phyloP scores from a whole-genome alignment of 441 rosid genomes.

The Raphanus hybrid region DNA sequence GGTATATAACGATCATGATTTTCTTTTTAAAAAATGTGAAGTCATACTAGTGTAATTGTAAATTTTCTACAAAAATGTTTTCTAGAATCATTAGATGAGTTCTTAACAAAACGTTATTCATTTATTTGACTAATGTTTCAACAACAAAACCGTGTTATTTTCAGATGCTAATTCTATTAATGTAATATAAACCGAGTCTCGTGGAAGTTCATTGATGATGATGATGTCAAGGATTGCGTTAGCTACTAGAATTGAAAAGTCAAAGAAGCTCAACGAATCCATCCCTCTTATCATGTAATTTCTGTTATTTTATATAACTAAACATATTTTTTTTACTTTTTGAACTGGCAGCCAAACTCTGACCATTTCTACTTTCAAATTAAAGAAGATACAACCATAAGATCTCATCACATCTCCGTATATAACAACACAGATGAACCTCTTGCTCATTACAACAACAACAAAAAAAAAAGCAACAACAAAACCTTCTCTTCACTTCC shows the following conservation, averaged over 20 bases:
- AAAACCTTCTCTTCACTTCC: conserved; percentile 8
- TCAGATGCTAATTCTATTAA: not conserved
- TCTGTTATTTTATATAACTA: not conserved
- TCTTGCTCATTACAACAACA: not conserved
- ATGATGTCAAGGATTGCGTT: conserved; percentile 30
- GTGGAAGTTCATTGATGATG: conserved; percentile 22
- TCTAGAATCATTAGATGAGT: not conserved
- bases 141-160: conserved; percentile 27
- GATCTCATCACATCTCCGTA: not conserved
- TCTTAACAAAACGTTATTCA: not conserved
- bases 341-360: conserved; percentile 3
- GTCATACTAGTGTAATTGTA: not conserved
- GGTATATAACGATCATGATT: not conserved
- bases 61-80: too few species aligned
- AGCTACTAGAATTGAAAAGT: conserved; percentile 17
- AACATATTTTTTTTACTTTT: conserved; percentile 1
- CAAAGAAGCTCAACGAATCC: conserved; percentile 11
- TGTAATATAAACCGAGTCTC: conserved; percentile 27
- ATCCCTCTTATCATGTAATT: conserved; percentile 14
- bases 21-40: not conserved
- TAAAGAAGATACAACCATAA: conserved; percentile 30
- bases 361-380: conserved; percentile 27
- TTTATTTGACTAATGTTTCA: not conserved
- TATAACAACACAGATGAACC: conserved; percentile 18
- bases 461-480: not conserved